Percentiles rank a stretch among this genome's conserved stretches.
Conservation (phyloP, 2,329 filamentous ascomycete species). For the Penicillium sp. region DNA sequence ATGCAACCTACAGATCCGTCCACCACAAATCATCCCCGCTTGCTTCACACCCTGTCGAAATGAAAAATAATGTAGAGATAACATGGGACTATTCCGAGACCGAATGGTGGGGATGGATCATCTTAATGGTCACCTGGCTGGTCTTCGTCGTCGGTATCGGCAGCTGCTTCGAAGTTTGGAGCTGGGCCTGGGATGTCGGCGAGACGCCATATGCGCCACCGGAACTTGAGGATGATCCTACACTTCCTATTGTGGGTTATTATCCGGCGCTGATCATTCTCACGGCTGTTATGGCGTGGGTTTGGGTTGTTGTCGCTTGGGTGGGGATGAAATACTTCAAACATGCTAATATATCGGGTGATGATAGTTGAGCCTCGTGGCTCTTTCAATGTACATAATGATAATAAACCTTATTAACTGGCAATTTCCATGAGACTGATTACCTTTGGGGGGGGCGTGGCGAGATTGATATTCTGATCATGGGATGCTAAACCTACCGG, state of each 20-base stretch:
- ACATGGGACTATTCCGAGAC: constrained; percentile 89
- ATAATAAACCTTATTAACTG: not conserved
- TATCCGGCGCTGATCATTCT: constrained; percentile 93
- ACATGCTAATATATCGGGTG: constrained; percentile 83
- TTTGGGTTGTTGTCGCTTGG: constrained; percentile 97
- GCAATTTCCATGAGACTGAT: not conserved
- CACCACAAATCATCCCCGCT: constrained; percentile 39
- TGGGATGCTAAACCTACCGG: not conserved
- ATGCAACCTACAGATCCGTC: constrained; percentile 31
- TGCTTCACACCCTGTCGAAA: constrained; percentile 33
- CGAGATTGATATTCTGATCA: too few relatives aligned
- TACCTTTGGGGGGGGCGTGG: too few relatives aligned
- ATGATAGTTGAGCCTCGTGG: constrained; percentile 43
- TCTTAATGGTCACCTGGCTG: constrained; percentile 86
- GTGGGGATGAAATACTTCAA: constrained; percentile 99
- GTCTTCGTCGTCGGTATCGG: constrained; percentile 97
- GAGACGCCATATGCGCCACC: constrained; percentile 94
- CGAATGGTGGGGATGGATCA: constrained; percentile 97
- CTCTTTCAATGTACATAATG: constrained; percentile 1
- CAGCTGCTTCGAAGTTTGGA: constrained; percentile 91
- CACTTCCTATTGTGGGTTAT: constrained; percentile 92
- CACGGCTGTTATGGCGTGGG: constrained; percentile 95
- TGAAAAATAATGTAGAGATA: constrained; percentile 43
- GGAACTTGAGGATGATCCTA: constrained; percentile 91
- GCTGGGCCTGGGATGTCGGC: constrained; percentile 98